A percentile compares a stretch with the other conserved stretches of the same genome.
These are phyloP conservation scores for Starmerella bombi DNA, from an alignment of 805 yeast species.

Conservation along the genomic window DNA sequence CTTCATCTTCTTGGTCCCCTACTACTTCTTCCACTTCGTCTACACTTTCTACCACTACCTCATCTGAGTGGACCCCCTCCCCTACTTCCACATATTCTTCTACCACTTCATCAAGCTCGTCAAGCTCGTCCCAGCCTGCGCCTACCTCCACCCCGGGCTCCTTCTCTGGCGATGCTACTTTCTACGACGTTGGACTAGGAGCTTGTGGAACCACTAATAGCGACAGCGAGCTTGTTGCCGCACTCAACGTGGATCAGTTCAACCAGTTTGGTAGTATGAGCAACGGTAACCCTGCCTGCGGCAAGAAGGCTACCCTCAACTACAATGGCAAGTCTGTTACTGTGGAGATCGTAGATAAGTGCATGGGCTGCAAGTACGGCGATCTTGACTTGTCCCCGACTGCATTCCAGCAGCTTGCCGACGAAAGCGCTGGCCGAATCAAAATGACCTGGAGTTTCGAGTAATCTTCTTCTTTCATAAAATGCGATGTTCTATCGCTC, in stretches of 20 bases:
- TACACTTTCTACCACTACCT: slow-evolving; percentile 5
- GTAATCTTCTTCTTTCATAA: no score
- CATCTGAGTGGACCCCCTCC: slow-evolving; percentile 8
- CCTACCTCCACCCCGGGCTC: slow-evolving; percentile 16
- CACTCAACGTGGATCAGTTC: slow-evolving; percentile 34
- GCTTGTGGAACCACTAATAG: slow-evolving; percentile 41
- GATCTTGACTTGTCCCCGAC: slow-evolving; percentile 50
- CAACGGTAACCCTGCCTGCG: slow-evolving; percentile 39
- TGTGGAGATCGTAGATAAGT: slow-evolving; percentile 45
- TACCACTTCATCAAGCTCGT: slow-evolving; percentile 8
- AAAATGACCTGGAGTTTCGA: slow-evolving; percentile 36
- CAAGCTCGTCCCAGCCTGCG: slow-evolving; percentile 12
- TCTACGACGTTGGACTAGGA: slow-evolving; percentile 33
- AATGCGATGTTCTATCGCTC: no score
- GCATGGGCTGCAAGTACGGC: slow-evolving; percentile 40
- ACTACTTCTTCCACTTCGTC: slow-evolving; percentile 9
- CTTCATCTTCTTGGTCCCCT: slow-evolving; percentile 8
- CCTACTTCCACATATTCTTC: slow-evolving; percentile 10
- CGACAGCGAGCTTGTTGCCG: slow-evolving; percentile 41
- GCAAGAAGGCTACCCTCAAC: slow-evolving; percentile 36
- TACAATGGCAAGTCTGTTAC: slow-evolving; percentile 40
- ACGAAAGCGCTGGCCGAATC: slow-evolving; percentile 40
- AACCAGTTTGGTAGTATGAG: slow-evolving; percentile 31
- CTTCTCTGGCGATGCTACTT: slow-evolving; percentile 29
- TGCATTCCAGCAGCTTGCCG: slow-evolving; percentile 43